Percentiles rank a stretch among this genome's conserved stretches.
phyloP scores from a whole-genome alignment of 768 basidiomycete genomes.

The Termitomyces sp. region DNA sequence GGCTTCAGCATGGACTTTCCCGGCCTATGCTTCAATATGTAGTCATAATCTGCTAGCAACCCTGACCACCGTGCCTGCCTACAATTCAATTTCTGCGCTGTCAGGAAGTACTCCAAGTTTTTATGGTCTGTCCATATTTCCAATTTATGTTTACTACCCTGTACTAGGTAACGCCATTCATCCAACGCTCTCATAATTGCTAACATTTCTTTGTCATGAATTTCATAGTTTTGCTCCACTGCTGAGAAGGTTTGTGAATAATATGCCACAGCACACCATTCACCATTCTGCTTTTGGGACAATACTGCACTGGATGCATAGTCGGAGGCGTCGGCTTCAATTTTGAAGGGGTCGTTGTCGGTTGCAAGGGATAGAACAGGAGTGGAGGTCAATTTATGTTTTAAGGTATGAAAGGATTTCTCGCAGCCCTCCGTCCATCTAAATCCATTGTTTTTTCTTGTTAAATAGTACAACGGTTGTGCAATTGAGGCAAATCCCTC shows the following conservation, averaged over 20 bases:
- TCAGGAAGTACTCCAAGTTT: slow-evolving; percentile 40
- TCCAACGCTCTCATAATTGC: slow-evolving; percentile 33
- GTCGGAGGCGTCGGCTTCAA: too few species aligned
- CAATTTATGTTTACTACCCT: slow-evolving; percentile 19
- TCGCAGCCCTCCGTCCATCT: too few species aligned
- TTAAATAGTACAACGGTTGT: too few species aligned
- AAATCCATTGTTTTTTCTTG: too few species aligned
- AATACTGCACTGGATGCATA: too few species aligned
- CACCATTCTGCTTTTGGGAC: slow-evolving; percentile 15
- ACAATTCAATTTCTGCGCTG: slow-evolving; percentile 32
- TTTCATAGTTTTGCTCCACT: slow-evolving; percentile 43
- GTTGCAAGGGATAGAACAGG: too few species aligned
- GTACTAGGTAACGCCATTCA: slow-evolving; percentile 21
- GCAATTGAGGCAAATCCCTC: too few species aligned
- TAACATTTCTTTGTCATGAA: slow-evolving; percentile 48
- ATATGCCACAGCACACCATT: slow-evolving; percentile 1
- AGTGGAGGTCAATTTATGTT: too few species aligned
- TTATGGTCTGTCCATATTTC: slow-evolving; percentile 32
- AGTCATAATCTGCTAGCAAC: slow-evolving; percentile 31
- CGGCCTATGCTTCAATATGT: slow-evolving; percentile 26
- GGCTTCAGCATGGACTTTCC: slow-evolving; percentile 19
- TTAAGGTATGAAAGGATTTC: too few species aligned
- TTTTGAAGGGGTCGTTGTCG: too few species aligned
- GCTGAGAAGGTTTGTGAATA: background rate
- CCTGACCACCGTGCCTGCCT: slow-evolving; percentile 40